Conservation (phyloP, 2,329 filamentous ascomycete genomes). For the Penicillium expansum region DNA sequence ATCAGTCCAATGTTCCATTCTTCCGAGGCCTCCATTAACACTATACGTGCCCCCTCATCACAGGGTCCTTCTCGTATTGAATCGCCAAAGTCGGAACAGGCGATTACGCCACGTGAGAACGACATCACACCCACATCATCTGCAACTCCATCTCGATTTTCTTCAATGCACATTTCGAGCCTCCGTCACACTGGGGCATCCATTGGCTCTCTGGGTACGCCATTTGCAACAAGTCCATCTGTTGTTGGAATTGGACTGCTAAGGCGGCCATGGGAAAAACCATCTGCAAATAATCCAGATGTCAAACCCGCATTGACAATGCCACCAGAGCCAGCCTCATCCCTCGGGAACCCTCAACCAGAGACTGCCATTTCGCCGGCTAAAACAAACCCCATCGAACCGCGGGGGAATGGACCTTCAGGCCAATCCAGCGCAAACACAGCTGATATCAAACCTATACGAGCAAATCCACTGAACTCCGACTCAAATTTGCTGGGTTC, state of each 20-base stretch:
- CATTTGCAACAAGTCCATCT: background rate
- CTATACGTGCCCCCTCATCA: background rate
- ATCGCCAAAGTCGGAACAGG: background rate
- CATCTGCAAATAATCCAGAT: background rate
- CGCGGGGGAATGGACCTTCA: background rate
- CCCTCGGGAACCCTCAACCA: background rate
- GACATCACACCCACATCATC: background rate
- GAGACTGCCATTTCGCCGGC: background rate
- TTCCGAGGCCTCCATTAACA: background rate
- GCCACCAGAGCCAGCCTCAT: background rate
- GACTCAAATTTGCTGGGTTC: background rate
- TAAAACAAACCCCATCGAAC: background rate
- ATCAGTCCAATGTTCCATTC: constrained; percentile 11
- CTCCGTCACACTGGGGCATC: background rate
- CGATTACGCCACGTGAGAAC: background rate
- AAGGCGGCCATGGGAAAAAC: background rate
- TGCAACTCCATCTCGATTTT: background rate
- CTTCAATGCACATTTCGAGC: constrained; percentile 1
- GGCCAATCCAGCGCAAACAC: background rate
- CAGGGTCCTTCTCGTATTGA: background rate
- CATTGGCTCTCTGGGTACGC: background rate
- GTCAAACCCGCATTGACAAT: background rate
- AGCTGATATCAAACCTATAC: background rate
- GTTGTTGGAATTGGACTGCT: constrained; percentile 3
- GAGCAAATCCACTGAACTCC: background rate